Conservation (phyloP, 306 rosid genomes). For the Cicer yamashitae region DNA sequence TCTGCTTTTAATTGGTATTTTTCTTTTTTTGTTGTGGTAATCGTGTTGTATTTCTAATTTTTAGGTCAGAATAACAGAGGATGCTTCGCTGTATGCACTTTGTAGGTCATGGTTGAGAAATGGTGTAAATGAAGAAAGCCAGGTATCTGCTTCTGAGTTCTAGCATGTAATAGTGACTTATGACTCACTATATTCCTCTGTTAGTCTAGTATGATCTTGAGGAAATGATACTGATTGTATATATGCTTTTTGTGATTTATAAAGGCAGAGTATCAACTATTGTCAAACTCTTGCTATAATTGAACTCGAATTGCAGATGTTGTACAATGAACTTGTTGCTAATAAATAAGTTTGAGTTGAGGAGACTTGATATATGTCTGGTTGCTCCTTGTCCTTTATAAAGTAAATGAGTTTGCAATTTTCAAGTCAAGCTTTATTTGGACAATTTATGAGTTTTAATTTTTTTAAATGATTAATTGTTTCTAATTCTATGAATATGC, state of each 20-base stretch:
- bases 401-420: slow-evolving; percentile 9
- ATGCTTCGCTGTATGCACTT: slow-evolving; percentile 81
- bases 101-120: slow-evolving; percentile 92
- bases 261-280: slow-evolving; percentile 21
- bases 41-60: slow-evolving; percentile 41
- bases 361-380: background rate
- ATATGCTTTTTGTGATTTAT: slow-evolving; percentile 27
- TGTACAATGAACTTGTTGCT: background rate
- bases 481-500: slow-evolving; percentile 31
- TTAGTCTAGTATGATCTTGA: slow-evolving; percentile 34
- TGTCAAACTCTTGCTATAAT: slow-evolving; percentile 25
- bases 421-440: slow-evolving; percentile 10
- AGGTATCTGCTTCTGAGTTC: slow-evolving; percentile 46
- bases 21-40: slow-evolving; percentile 35
- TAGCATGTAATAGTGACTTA: slow-evolving; percentile 31
- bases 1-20: slow-evolving; percentile 21
- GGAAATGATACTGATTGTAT: slow-evolving; percentile 18
- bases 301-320: slow-evolving; percentile 1
- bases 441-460: slow-evolving; percentile 2
- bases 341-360: slow-evolving; percentile 24
- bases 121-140: slow-evolving; percentile 67
- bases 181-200: background rate
- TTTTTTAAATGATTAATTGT: slow-evolving; percentile 13
- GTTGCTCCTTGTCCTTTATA: background rate
- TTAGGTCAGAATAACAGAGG: slow-evolving; percentile 78